Evolutionary conservation across 73 alveolate species (phyloP).

Genomic region (Paramecium caudatum): DNA sequence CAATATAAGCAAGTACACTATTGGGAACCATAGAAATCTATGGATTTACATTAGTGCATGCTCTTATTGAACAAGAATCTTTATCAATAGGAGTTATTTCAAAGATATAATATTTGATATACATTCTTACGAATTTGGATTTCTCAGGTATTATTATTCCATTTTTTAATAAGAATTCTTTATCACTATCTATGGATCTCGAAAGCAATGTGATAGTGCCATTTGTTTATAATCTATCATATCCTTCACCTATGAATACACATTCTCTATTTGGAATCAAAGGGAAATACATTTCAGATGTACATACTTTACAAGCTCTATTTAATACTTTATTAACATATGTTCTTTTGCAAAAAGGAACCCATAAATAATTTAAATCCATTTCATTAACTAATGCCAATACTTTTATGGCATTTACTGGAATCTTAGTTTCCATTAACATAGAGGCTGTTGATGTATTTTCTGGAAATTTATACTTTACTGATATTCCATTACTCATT

Average conservation of each 20-base stretch:
- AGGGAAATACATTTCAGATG: constrained; percentile 69
- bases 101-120: constrained; percentile 33
- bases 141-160: constrained; percentile 26
- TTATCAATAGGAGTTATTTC: constrained; percentile 50
- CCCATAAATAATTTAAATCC: constrained; percentile 65
- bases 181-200: constrained; percentile 30
- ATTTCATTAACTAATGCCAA: constrained; percentile 53
- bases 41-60: constrained; percentile 55
- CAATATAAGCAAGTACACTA: constrained; percentile 55
- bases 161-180: constrained; percentile 34
- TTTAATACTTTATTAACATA: constrained; percentile 52
- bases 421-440: constrained; percentile 62
- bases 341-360: constrained; percentile 55
- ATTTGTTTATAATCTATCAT: constrained; percentile 56
- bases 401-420: constrained; percentile 49
- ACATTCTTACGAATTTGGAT: constrained; percentile 57
- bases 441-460: constrained; percentile 47
- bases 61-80: constrained; percentile 54
- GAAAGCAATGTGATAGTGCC: constrained; percentile 46
- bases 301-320: constrained; percentile 58
- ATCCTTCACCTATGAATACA: constrained; percentile 53
- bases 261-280: constrained; percentile 63
- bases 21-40: constrained; percentile 35
- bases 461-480: constrained; percentile 58
- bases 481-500: constrained; percentile 5